Evolutionary conservation across 306 rosid genomes (phyloP).

Genomic region (Lathyrus oleraceus): DNA sequence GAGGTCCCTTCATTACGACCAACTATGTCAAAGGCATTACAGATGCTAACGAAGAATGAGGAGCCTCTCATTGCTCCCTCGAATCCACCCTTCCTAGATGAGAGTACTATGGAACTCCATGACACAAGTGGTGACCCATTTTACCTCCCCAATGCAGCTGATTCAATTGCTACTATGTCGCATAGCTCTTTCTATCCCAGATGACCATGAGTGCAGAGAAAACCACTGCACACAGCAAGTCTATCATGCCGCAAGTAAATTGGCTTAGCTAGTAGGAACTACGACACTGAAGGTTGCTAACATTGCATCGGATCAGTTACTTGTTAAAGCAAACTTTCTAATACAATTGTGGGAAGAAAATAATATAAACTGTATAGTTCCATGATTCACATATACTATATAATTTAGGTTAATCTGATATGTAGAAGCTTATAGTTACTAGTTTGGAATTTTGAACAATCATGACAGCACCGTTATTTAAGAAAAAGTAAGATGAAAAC

Average conservation of each 20-base stretch:
- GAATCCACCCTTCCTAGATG: slow-evolving; percentile 87
- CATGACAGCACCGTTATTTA: slow-evolving; percentile 6
- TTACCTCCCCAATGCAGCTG: slow-evolving; percentile 42
- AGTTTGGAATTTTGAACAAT: slow-evolving; percentile 4
- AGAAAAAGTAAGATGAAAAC: slow-evolving; percentile 19
- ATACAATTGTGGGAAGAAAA: slow-evolving; percentile 13
- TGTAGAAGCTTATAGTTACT: slow-evolving; percentile 15
- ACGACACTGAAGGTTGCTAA: slow-evolving; percentile 14
- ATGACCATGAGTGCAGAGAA: slow-evolving; percentile 42
- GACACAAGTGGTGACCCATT: slow-evolving; percentile 53
- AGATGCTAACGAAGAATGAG: slow-evolving; percentile 72
- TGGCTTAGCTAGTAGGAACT: slow-evolving; percentile 12
- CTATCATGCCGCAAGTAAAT: slow-evolving; percentile 4
- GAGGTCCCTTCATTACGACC: slow-evolving; percentile 73
- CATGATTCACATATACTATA: neutral
- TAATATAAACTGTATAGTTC: slow-evolving; percentile 22
- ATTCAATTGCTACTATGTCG: slow-evolving; percentile 68
- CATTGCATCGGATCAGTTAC: neutral
- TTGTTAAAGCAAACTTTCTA: slow-evolving; percentile 13
- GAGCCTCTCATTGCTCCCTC: slow-evolving; percentile 68
- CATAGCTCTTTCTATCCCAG: slow-evolving; percentile 76
- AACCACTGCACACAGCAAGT: slow-evolving; percentile 3
- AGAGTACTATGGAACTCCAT: slow-evolving; percentile 77
- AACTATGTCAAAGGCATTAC: slow-evolving; percentile 70
- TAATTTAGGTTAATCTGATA: slow-evolving; percentile 1